phyloP scores from a whole-genome alignment of 1,284 basidiomycete species.

The Rhodofomes roseus region DNA sequence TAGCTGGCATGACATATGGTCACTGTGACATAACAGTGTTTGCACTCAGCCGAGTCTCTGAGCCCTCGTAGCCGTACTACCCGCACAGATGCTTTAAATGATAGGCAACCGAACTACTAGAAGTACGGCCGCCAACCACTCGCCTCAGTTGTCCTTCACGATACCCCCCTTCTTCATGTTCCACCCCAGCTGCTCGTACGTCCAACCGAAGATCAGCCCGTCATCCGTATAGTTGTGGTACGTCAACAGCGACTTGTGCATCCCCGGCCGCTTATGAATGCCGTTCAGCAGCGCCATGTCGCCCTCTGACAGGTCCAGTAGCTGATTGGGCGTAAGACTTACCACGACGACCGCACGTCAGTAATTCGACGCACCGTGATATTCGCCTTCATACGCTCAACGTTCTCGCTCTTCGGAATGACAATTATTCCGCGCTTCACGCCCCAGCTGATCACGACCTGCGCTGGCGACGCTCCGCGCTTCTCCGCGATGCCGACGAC shows the following conservation, averaged over 20 bases:
- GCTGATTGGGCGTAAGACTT: constrained; percentile 21
- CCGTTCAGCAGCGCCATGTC: constrained; percentile 37
- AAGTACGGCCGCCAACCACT: too few species aligned
- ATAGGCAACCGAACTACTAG: too few species aligned
- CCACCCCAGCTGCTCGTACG: constrained; percentile 49
- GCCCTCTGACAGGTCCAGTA: constrained; percentile 33
- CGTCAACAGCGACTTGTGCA: constrained; percentile 40
- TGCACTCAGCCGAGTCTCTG: too few species aligned
- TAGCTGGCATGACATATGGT: too few species aligned
- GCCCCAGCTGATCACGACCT: constrained; percentile 52
- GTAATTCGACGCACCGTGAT: constrained; percentile 31
- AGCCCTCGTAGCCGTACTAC: too few species aligned
- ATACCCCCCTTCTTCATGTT: constrained; percentile 38
- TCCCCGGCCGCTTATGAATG: constrained; percentile 41
- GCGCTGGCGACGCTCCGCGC: constrained; percentile 42
- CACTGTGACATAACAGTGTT: too few species aligned
- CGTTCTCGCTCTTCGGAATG: constrained; percentile 49
- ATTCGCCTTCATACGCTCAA: constrained; percentile 44
- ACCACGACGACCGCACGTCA: too few species aligned
- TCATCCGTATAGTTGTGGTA: constrained; percentile 29
- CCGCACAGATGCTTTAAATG: too few species aligned
- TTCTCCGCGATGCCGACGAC: constrained; percentile 44
- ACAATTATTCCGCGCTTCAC: constrained; percentile 39
- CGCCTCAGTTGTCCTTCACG: too few species aligned
- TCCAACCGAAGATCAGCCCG: constrained; percentile 44